phyloP scores from a whole-genome alignment of 257 asterid genomes.

The Cruciata laevipes region DNA sequence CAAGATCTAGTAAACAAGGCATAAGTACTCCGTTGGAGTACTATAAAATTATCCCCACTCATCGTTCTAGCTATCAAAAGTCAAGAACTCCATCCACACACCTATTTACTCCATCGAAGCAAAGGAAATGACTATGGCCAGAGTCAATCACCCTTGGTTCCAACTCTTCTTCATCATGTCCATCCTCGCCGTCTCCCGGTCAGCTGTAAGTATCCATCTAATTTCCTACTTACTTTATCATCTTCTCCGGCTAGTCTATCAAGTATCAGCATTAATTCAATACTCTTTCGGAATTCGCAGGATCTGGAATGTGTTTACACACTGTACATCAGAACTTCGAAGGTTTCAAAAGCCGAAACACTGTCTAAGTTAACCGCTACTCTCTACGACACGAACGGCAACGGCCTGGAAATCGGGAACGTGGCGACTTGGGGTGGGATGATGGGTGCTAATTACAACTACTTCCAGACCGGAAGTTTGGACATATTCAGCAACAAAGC shows the following conservation, averaged over 20 bases:
- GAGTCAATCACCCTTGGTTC: slow-evolving; percentile 28
- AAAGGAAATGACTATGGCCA: slow-evolving; percentile 26
- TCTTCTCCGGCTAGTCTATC: not conserved
- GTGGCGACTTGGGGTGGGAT: slow-evolving; percentile 2
- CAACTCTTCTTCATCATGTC: slow-evolving; percentile 45
- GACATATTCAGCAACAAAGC: slow-evolving; percentile 53
- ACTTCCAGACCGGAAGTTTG: slow-evolving; percentile 13
- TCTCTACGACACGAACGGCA: slow-evolving; percentile 38
- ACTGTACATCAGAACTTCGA: slow-evolving; percentile 44
- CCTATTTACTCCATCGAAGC: not conserved
- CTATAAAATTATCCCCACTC: not conserved
- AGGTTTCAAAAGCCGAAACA: slow-evolving; percentile 44
- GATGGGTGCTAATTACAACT: not conserved
- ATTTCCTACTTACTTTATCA: not conserved
- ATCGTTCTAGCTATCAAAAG: too few relatives aligned
- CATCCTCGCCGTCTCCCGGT: slow-evolving; percentile 35
- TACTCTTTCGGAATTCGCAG: slow-evolving; percentile 20
- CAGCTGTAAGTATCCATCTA: slow-evolving; percentile 37
- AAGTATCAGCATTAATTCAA: not conserved
- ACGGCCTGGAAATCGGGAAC: slow-evolving; percentile 31
- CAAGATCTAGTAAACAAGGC: too few relatives aligned
- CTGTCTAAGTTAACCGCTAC: slow-evolving; percentile 47
- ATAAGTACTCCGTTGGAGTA: too few relatives aligned
- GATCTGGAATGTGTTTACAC: slow-evolving; percentile 55
- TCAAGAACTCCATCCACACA: not conserved